Evolutionary conservation across 345 rosid species (phyloP).

Genomic region (Hevea brasiliensis): DNA sequence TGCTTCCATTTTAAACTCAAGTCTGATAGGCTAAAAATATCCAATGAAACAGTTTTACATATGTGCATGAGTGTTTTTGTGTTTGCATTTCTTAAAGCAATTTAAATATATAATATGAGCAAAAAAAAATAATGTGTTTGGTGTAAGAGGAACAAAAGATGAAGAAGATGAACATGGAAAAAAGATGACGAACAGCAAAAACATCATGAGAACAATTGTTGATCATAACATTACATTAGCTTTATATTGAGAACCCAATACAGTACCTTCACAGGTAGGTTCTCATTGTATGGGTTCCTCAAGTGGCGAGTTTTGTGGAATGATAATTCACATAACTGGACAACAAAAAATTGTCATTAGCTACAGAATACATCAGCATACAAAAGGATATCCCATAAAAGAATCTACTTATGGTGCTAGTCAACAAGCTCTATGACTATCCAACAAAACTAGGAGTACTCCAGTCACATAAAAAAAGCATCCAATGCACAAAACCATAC

Average conservation of each 20-base stretch:
- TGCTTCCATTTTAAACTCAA: not conserved
- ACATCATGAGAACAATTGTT: not conserved
- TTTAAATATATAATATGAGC: not conserved
- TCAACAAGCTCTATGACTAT: not conserved
- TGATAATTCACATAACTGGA: constrained; percentile 92
- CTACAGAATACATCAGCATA: constrained; percentile 17
- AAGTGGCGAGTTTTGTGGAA: constrained; percentile 92
- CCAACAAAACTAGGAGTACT: not conserved
- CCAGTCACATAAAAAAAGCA: constrained; percentile 1
- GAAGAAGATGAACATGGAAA: not conserved
- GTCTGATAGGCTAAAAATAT: not conserved
- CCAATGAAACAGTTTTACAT: not conserved
- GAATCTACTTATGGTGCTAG: constrained; percentile 2
- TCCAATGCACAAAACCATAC: not conserved
- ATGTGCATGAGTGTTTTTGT: not conserved
- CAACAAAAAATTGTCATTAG: constrained; percentile 25
- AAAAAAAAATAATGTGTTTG: not conserved
- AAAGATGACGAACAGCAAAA: not conserved
- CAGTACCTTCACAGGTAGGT: constrained; percentile 93
- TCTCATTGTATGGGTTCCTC: constrained; percentile 96
- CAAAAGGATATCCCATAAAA: not conserved
- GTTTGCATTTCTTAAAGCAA: not conserved
- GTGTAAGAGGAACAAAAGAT: not conserved
- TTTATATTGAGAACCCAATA: not conserved
- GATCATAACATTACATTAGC: constrained; percentile 5